Conservation (phyloP, 2,329 filamentous ascomycete genomes). For the Chrysosporium queenslandicum region DNA sequence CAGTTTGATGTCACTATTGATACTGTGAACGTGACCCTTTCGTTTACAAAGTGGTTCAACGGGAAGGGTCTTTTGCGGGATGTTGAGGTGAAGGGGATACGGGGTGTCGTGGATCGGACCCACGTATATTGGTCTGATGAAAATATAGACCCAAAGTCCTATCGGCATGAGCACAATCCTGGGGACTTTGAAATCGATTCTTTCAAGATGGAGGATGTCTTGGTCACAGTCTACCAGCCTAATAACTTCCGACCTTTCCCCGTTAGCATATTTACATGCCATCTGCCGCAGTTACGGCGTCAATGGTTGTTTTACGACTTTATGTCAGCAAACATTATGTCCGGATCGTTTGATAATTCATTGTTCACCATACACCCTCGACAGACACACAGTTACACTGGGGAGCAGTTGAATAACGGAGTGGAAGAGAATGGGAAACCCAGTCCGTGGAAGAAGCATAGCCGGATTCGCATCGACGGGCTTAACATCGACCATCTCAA, state of each 20-base stretch:
- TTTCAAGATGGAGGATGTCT: slow-evolving; percentile 89
- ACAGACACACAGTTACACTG: slow-evolving; percentile 71
- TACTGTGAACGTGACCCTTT: slow-evolving; percentile 90
- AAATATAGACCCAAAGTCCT: slow-evolving; percentile 67
- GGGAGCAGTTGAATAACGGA: slow-evolving; percentile 49
- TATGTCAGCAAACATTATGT: slow-evolving; percentile 88
- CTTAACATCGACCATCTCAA: slow-evolving; percentile 95
- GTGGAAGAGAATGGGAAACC: slow-evolving; percentile 53
- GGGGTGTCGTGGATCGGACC: slow-evolving; percentile 84
- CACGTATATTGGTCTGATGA: slow-evolving; percentile 63
- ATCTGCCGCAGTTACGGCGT: slow-evolving; percentile 82
- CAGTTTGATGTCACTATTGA: slow-evolving; percentile 94
- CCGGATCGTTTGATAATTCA: slow-evolving; percentile 87
- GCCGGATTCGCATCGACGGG: slow-evolving; percentile 79
- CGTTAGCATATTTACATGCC: slow-evolving; percentile 90
- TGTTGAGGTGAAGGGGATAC: slow-evolving; percentile 86
- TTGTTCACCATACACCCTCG: slow-evolving; percentile 94
- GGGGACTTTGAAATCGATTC: slow-evolving; percentile 96
- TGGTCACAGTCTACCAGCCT: slow-evolving; percentile 87
- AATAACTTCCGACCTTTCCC: slow-evolving; percentile 86
- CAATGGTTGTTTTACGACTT: slow-evolving; percentile 99
- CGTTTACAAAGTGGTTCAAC: slow-evolving; percentile 98
- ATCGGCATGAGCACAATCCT: slow-evolving; percentile 74
- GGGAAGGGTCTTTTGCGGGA: slow-evolving; percentile 84
- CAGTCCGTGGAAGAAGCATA: slow-evolving; percentile 89